A percentile compares a stretch with the other conserved stretches of the same genome.
phyloP scores from a whole-genome alignment of 2,329 filamentous ascomycete genomes.

The Alternaria longipes region DNA sequence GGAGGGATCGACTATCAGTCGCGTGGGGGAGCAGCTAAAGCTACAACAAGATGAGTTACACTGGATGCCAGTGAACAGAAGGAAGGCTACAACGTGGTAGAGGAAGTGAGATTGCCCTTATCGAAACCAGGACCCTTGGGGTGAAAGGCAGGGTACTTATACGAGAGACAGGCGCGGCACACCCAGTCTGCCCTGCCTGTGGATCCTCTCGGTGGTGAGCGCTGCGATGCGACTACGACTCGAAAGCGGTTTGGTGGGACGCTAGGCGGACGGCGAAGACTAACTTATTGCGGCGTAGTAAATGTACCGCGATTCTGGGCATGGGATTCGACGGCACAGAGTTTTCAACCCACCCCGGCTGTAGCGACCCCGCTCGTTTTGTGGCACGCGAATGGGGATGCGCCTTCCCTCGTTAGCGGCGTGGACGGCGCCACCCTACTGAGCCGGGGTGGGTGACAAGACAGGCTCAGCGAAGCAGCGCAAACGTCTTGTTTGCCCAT shows the following conservation, averaged over 20 bases:
- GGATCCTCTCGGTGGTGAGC: slow-evolving; percentile 37
- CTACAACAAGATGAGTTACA: slow-evolving; percentile 35
- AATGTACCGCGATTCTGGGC: slow-evolving; percentile 31
- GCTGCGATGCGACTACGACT: slow-evolving; percentile 24
- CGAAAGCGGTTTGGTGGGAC: slow-evolving; percentile 24
- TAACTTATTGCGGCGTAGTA: slow-evolving; percentile 28
- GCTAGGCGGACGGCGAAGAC: slow-evolving; percentile 28
- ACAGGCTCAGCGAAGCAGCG: slow-evolving; percentile 21
- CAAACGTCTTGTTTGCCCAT: slow-evolving; percentile 18
- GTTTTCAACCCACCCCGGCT: slow-evolving; percentile 32
- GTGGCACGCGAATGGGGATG: slow-evolving; percentile 27
- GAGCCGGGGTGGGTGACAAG: slow-evolving; percentile 20
- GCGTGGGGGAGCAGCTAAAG: slow-evolving; percentile 31
- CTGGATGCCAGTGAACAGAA: slow-evolving; percentile 32
- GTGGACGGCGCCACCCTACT: slow-evolving; percentile 17
- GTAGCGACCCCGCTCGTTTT: slow-evolving; percentile 31
- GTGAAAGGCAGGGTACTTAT: slow-evolving; percentile 39
- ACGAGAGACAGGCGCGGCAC: slow-evolving; percentile 33
- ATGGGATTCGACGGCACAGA: slow-evolving; percentile 40
- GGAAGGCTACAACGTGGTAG: slow-evolving; percentile 20
- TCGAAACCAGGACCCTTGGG: slow-evolving; percentile 6
- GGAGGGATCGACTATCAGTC: slow-evolving; percentile 20
- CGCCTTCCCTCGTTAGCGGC: slow-evolving; percentile 3
- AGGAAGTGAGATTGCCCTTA: slow-evolving; percentile 29
- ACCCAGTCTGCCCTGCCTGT: slow-evolving; percentile 28